Evolutionary conservation across 2,329 filamentous ascomycete genomes (phyloP), one percentile per base, ranked within the genome.

Genomic region (Ploettnerulaceae sp.): DNA sequence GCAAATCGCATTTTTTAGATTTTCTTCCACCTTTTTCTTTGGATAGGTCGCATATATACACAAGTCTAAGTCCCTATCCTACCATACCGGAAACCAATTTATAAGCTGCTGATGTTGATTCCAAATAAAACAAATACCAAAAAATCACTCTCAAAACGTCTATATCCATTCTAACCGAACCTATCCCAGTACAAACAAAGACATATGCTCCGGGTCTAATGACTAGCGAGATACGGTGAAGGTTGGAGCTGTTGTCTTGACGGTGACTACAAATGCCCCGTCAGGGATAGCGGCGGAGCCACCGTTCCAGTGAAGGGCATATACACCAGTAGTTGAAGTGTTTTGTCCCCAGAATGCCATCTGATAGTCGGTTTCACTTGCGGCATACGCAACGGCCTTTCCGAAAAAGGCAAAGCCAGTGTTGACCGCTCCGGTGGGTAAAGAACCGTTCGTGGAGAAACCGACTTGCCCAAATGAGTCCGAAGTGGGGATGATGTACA

Each of bases 351-450:
- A 61, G 43, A 61, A 62, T 39, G 48, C 47, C 41, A 61, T 43
- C 37, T 60, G 32, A 32, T 57, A 55, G 15, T 56, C 48, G 2
- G 54, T 53, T 5, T 48, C 47, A 17, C 35, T 50, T 3, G 48
- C 48, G 33, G 55, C 56, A 49, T 66, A 64, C 44, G 61, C 65
- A 9, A 62, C 64, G 20, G 37, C 52, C 12, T 49, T 61, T 7
- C 64, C 64, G 42, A 64, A 66, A 34, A 63, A 56, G 5, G 54
- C 45, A 44, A 68, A 66, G 5, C 61, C 60, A 5, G 51, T 52
- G 3, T 51, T 58, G 5, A 57, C 54, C 12, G 47, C 54, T 20
- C 54, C 59, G 6, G 33, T 36, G 5, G 58, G 51, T 5, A 56
- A 36, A 4, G 43, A 43, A 29, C 53, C 57, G 15, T 43, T 52